Conservation (phyloP, 768 basidiomycete genomes). For the Suillus alpinus region DNA sequence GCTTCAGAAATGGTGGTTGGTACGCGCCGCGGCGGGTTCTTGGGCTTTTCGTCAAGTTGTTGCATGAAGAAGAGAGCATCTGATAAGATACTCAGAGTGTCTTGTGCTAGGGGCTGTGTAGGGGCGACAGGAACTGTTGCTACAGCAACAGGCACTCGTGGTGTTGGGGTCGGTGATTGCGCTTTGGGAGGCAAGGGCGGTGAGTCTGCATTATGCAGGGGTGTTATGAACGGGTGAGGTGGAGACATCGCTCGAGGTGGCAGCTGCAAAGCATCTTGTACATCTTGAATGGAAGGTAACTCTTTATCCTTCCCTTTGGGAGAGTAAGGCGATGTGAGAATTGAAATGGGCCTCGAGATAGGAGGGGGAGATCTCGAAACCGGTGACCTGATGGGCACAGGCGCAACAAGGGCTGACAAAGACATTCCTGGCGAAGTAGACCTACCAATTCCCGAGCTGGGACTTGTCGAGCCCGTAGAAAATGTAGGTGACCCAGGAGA, state of each 20-base stretch:
- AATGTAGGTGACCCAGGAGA: constrained; percentile 13
- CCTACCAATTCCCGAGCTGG: not conserved
- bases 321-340: constrained; percentile 37
- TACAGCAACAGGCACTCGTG: constrained; percentile 9
- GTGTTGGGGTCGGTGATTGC: constrained; percentile 18
- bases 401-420: not conserved
- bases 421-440: not conserved
- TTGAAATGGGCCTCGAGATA: constrained; percentile 26
- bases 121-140: constrained; percentile 20
- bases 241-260: constrained; percentile 11
- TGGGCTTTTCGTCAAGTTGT: constrained; percentile 41
- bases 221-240: constrained; percentile 9
- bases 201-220: constrained; percentile 11
- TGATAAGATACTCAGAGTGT: constrained; percentile 39
- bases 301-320: constrained; percentile 26
- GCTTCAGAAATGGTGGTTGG: constrained; percentile 45
- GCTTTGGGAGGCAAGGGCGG: constrained; percentile 22
- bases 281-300: constrained; percentile 30
- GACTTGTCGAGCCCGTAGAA: not conserved
- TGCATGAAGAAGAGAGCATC: constrained; percentile 73
- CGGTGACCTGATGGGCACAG: constrained; percentile 11
- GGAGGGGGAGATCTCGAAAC: constrained; percentile 17
- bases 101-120: constrained; percentile 26
- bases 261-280: constrained; percentile 16
- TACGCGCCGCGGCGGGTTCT: constrained; percentile 32